Evolutionary conservation across 2,329 filamentous ascomycete genomes (phyloP), one percentile per base, ranked within the genome.

Genomic region (Thermomyces lanuginosus): DNA sequence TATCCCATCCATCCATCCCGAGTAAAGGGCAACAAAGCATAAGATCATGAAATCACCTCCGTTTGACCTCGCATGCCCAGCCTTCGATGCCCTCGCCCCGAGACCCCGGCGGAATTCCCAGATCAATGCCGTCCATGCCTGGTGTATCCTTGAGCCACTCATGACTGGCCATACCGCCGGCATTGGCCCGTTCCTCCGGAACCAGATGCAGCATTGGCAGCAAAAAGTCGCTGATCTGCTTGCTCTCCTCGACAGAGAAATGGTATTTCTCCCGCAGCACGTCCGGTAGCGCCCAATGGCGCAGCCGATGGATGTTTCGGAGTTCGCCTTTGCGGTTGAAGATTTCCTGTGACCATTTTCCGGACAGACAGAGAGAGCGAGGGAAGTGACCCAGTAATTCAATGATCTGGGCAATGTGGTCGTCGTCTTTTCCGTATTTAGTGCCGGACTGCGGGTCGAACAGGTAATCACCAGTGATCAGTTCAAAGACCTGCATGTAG

Each of bases 391-490:
- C 89, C 10, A 98, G 72, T 4, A 98, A 67, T 55, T 98, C 89
- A 49, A 98, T 95, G 44, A 98, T 95, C 51, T 98, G 89, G 6
- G 89, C 89, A 39, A 98, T 93, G 58, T 98, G 89, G 49, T 98
- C 89, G 58, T 98, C 89, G 48, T 98, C 89, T 59, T 98, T 98
- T 49, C 89, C 89, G 53, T 98, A 98, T 57, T 95, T 95, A 21
- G 86, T 95, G 36, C 89, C 89, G 1, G 86, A 93, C 56, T 98
- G 89, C 0, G 89, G 89, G 45, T 98, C 89, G 54, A 98, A 98
- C 22, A 98, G 72, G 48, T 98, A 98, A 55, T 98, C 89, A 39
- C 89, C 89, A 1, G 89, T 98, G 40, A 98, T 95, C 22, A 98
- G 64, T 53, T 98, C 89, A 42, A 98, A 98, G 9, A 86, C 18